phyloP scores from a whole-genome alignment of 805 yeast genomes.

The Ogataea methanolica region DNA sequence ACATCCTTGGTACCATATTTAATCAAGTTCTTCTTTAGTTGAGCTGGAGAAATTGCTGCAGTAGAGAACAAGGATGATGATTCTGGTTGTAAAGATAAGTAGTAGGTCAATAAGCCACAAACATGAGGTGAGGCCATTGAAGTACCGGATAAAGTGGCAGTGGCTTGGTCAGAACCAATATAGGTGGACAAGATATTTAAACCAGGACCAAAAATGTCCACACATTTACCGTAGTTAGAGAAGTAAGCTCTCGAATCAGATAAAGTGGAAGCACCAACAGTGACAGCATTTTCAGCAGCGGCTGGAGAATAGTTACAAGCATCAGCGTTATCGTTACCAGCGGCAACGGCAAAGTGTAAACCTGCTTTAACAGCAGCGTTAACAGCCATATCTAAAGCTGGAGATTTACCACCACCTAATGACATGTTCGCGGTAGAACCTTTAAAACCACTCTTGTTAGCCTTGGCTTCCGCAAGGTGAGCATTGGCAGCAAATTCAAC shows the following conservation, averaged over 20 bases:
- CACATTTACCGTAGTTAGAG: conserved; percentile 94
- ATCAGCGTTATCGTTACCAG: conserved; percentile 91
- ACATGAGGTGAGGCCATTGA: conserved; percentile 99
- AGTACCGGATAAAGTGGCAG: conserved; percentile 88
- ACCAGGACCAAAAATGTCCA: conserved; percentile 96
- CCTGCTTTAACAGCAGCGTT: conserved; percentile 88
- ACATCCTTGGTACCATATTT: conserved; percentile 59
- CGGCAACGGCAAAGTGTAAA: conserved; percentile 90
- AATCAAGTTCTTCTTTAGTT: conserved; percentile 71
- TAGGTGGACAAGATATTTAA: conserved; percentile 80
- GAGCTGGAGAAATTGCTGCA: conserved; percentile 60
- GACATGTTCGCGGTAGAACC: conserved; percentile 93
- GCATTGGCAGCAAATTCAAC: conserved; percentile 78
- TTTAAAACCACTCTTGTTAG: conserved; percentile 60
- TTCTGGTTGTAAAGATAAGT: conserved; percentile 79
- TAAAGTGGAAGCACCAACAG: conserved; percentile 93
- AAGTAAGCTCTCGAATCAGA: conserved; percentile 90
- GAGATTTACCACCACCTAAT: conserved; percentile 88
- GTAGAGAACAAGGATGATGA: conserved; percentile 60
- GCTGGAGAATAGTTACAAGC: conserved; percentile 95
- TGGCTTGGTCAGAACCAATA: conserved; percentile 70
- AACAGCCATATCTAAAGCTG: conserved; percentile 81
- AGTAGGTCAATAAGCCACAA: conserved; percentile 87
- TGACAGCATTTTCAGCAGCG: conserved; percentile 73
- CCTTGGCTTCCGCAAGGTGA: conserved; percentile 48